Evolutionary conservation across 768 basidiomycete species (phyloP), one percentile per base, ranked within the genome.

Genomic region (Neoboletus brunneissimus): DNA sequence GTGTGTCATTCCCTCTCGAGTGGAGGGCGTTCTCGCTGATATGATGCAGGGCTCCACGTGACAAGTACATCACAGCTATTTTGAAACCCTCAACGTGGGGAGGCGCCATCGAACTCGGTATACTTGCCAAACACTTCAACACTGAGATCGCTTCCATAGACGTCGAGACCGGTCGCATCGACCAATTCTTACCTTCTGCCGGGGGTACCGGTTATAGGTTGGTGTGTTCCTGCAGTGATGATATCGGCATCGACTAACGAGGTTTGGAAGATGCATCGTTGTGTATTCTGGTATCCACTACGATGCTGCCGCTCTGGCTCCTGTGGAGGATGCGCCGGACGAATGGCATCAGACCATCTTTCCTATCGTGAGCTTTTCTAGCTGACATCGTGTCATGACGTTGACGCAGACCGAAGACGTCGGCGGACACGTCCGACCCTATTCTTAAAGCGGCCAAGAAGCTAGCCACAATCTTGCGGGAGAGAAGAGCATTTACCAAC

Each of bases 251-350:
- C 10, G 5, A 27, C 53, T 63, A 51, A 69, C 15, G 37, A 37
- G 0, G 43, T 25, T 51, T 23, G 50, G 69, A 70, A 79, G 87
- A 20, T 87, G 85, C 55, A 70, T 97, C 15, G 67, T 98, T n/a
- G 78, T 98, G 5, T 98, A 98, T 74, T 93, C 91, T 0, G 96
- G 96, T 3, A 97, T 98, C 45, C 95, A 98, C 70, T 99, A 99
- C 72, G 96, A 99, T 70, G 91, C 91, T 10, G 84, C 88, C 6
- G 87, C 90, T 0, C 75, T 95, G 40, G 85, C 95, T 16, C 97
- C 93, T 0, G 78, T 83, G 71, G 75, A 77, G 10, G 85, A 86
- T 45, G 91, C 89, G 3, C 90, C 91, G 0, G 67, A 76, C 27
- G 94, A 91, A 56, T 99, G 95, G 82, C 95, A 98, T 72, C 89